Percentiles rank a stretch among this genome's conserved stretches.
phyloP scores from a whole-genome alignment of 306 rosid species.

The Pyrus betulifolia region DNA sequence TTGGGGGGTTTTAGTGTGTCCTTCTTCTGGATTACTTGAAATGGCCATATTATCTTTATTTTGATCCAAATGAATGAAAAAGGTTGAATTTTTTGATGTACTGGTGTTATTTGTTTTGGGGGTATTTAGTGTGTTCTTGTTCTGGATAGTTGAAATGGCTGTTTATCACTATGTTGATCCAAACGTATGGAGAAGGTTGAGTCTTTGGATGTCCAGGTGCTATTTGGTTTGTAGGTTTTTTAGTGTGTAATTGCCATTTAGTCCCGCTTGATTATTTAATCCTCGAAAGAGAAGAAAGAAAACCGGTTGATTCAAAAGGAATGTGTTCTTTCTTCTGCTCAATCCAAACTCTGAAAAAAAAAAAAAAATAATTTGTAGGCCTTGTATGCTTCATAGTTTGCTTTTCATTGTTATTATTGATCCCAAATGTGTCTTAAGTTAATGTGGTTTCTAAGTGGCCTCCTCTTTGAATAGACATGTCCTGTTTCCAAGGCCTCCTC shows the following conservation, averaged over 20 bases:
- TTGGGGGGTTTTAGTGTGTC: too few species aligned
- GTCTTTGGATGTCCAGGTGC: background rate
- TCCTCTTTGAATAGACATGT: slow-evolving; percentile 38
- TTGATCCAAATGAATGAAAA: background rate
- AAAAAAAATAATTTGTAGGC: too few species aligned
- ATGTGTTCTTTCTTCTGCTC: background rate
- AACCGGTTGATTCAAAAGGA: background rate
- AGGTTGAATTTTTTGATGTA: too few species aligned
- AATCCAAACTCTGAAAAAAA: too few species aligned
- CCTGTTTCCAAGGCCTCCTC: slow-evolving; percentile 78
- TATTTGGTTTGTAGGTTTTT: background rate
- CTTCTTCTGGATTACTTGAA: background rate
- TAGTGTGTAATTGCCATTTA: background rate
- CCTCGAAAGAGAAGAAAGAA: background rate
- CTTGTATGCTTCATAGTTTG: too few species aligned
- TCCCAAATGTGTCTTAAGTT: background rate
- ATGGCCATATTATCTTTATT: background rate
- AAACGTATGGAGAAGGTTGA: background rate
- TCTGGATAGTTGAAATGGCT: too few species aligned
- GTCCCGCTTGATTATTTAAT: too few species aligned
- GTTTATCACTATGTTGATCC: background rate
- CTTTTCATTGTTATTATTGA: background rate
- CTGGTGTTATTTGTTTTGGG: too few species aligned
- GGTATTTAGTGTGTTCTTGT: too few species aligned
- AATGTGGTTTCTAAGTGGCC: background rate